Conservation (phyloP, 2,329 filamentous ascomycete species). For the Bretziella fagacearum region DNA sequence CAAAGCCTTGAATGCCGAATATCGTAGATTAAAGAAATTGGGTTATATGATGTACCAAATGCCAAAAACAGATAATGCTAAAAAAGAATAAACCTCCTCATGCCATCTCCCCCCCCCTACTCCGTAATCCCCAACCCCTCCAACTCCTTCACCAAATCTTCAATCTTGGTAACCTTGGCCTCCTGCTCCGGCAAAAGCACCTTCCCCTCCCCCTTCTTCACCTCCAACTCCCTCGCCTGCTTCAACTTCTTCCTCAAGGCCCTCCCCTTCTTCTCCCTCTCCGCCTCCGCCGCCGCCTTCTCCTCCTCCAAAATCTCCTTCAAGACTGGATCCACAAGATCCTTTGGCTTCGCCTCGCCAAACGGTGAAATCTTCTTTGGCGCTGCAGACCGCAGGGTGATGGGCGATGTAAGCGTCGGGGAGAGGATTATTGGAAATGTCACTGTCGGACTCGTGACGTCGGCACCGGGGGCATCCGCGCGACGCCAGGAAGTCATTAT, state of each 20-base stretch:
- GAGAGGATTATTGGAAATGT: not conserved
- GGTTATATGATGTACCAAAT: no score
- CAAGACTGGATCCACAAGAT: not conserved
- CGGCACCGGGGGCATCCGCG: not conserved
- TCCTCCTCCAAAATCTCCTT: constrained; percentile 72
- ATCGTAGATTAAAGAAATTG: not conserved
- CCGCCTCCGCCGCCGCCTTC: constrained; percentile 28
- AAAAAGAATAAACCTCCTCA: not conserved
- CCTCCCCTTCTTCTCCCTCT: constrained; percentile 74
- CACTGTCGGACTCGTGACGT: not conserved
- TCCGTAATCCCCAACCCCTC: constrained; percentile 56
- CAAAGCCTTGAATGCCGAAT: no score
- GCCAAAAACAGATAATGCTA: not conserved
- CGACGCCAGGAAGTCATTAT: constrained; percentile 5
- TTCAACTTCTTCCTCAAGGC: constrained; percentile 89
- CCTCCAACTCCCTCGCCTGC: constrained; percentile 77
- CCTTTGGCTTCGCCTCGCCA: constrained; percentile 2
- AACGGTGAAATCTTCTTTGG: not conserved
- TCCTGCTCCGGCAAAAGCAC: constrained; percentile 81
- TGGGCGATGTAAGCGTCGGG: no score
- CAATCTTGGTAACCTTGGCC: constrained; percentile 94
- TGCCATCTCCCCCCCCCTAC: not conserved
- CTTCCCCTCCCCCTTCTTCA: constrained; percentile 79
- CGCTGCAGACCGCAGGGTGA: no score
- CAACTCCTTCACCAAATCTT: constrained; percentile 77